Evolutionary conservation across 352 stramenopile species (phyloP).

Genomic region (Phytopythium delawarense): DNA sequence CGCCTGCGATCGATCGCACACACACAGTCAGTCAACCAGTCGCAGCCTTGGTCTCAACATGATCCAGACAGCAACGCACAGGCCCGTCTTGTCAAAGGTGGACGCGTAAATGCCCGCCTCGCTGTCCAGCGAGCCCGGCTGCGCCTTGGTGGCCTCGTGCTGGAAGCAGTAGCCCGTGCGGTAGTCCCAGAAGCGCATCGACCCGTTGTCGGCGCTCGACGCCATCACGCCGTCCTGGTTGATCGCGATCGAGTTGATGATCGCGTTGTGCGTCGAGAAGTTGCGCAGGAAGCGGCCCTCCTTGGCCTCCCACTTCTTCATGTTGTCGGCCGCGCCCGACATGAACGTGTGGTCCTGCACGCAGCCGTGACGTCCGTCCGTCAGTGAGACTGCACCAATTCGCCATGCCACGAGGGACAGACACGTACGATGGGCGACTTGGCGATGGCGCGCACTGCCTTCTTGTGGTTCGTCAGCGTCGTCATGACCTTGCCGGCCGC

Average conservation of each 20-base stretch:
- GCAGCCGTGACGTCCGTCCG: background rate
- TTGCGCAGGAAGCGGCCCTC: constrained; percentile 96
- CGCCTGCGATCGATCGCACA: constrained; percentile 49
- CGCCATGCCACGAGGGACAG: background rate
- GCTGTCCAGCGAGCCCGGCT: constrained; percentile 95
- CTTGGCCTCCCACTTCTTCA: constrained; percentile 98
- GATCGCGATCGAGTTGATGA: constrained; percentile 97
- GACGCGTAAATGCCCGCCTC: constrained; percentile 97
- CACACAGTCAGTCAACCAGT: too few species aligned
- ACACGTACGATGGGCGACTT: constrained; percentile 76
- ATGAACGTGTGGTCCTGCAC: constrained; percentile 96
- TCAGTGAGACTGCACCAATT: background rate
- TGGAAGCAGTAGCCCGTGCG: constrained; percentile 98
- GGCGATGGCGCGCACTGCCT: constrained; percentile 91
- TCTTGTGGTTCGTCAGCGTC: constrained; percentile 99
- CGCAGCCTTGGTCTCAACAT: background rate
- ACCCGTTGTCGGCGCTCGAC: constrained; percentile 96
- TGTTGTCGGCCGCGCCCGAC: constrained; percentile 94
- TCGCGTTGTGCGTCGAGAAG: constrained; percentile 96
- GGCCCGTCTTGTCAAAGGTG: constrained; percentile 96
- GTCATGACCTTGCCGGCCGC: constrained; percentile 97
- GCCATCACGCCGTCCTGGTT: constrained; percentile 98
- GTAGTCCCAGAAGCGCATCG: constrained; percentile 99
- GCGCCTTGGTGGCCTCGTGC: constrained; percentile 90
- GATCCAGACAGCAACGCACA: constrained; percentile 42